Base-by-base conservation (phyloP, 768 basidiomycete species). In the Tulasnella sp. region DNA sequence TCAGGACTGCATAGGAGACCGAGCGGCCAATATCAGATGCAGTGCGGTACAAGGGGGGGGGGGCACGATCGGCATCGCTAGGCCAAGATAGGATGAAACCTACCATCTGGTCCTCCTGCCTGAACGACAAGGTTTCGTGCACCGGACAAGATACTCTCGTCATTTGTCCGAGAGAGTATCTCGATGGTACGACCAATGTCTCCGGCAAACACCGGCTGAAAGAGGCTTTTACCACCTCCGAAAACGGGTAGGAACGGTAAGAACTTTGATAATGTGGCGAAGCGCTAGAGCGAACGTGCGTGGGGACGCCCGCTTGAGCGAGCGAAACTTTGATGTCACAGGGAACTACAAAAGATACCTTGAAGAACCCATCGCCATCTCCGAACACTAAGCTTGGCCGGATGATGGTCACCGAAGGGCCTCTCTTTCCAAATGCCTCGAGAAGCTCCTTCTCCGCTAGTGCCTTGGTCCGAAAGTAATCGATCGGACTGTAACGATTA, bases 171-270 rank as follows among this genome's bases (percentile, higher is more conserved):
- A 10, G 87, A 85, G 77, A 90, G 85, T 18, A 91, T 85, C 81
- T 91, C 91, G 4, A 93, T 87, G 6, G 88, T 86, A 35, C 85
- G 84, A 13, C 90, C 91, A 40, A 94, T 80, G 82, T 94, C 92
- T 0, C 88, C 90, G 0, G 89, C 91, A 81, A 89, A 93, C 15
- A 93, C 89, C 16, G 92, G 92, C 80, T 93, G 92, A 35, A 67
- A 67, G 61, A 67, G 61, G 61, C 61, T 67, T 67, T 35, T 81
- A 93, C 93, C 92, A n/a, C 90, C 90, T 11, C 88, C 90, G 81
- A 92, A 93, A 6, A 93, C 91, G n/a, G 92, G 92, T 37, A 93
- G 83, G 82, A 92, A 90, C 2, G 92, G 92, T 44, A 93, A 83
- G 79, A 88, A 85, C 73, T 85, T 86, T 0, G 91, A 88, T 39